phyloP scores from a whole-genome alignment of 2,329 filamentous ascomycete genomes.

The Cytospora mali region DNA sequence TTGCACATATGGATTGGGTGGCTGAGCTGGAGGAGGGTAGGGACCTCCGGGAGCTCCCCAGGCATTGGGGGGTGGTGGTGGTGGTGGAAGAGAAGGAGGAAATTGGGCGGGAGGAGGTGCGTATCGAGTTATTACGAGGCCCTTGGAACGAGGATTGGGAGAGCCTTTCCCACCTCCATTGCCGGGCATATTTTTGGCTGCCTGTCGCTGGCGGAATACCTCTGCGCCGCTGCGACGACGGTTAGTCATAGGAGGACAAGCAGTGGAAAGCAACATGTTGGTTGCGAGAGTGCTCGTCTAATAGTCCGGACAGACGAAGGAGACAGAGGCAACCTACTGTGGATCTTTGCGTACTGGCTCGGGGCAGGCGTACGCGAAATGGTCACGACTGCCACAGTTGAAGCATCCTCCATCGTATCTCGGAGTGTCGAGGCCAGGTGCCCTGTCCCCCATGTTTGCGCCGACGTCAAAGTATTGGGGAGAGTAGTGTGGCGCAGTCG shows the following conservation, averaged over 20 bases:
- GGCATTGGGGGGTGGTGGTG: constrained; percentile 18
- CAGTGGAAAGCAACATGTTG: background rate
- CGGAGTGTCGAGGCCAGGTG: constrained; percentile 35
- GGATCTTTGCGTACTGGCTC: constrained; percentile 51
- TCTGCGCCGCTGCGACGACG: constrained; percentile 32
- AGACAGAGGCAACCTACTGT: constrained; percentile 47
- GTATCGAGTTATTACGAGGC: constrained; percentile 43
- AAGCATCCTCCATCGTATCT: constrained; percentile 49
- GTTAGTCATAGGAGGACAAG: constrained; percentile 23
- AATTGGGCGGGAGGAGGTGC: constrained; percentile 36
- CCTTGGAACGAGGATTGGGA: constrained; percentile 42
- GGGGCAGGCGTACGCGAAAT: constrained; percentile 57
- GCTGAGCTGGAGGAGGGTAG: constrained; percentile 31
- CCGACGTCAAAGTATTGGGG: constrained; percentile 25
- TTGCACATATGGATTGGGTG: constrained; percentile 29
- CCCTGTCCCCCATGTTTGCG: constrained; percentile 31
- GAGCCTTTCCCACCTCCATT: constrained; percentile 31
- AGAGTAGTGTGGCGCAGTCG: background rate
- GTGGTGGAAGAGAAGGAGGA: constrained; percentile 27
- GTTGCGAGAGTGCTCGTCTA: background rate
- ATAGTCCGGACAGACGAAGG: background rate
- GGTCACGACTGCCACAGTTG: constrained; percentile 54
- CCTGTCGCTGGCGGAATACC: constrained; percentile 32
- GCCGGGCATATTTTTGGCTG: constrained; percentile 23
- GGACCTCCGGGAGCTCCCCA: constrained; percentile 30